phyloP scores from a whole-genome alignment of 2,329 filamentous ascomycete species.

The Hirsutella thompsonii region DNA sequence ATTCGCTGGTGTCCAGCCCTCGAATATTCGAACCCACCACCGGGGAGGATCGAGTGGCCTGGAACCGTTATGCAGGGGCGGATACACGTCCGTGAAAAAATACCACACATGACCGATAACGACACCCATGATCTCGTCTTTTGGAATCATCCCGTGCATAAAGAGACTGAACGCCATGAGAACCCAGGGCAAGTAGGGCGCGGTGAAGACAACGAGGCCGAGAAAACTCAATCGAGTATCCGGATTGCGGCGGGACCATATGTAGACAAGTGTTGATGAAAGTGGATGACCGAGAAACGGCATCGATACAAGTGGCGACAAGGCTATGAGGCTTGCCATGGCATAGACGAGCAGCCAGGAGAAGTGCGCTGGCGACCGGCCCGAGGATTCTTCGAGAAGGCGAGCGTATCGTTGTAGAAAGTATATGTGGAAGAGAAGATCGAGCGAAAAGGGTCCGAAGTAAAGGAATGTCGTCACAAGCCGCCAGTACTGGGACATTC shows the following conservation, averaged over 20 bases:
- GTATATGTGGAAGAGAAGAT: conserved; percentile 95
- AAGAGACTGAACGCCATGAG: conserved; percentile 84
- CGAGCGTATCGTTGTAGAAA: conserved; percentile 95
- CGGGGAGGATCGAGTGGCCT: conserved; percentile 77
- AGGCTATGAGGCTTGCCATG: conserved; percentile 60
- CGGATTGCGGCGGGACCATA: conserved; percentile 92
- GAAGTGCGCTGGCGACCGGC: conserved; percentile 82
- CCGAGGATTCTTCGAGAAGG: conserved; percentile 88
- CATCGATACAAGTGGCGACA: conserved; percentile 82
- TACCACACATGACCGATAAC: conserved; percentile 96
- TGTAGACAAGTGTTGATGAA: conserved; percentile 89
- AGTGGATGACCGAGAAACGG: conserved; percentile 90
- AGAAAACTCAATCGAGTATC: conserved; percentile 83
- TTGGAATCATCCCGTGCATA: conserved; percentile 80
- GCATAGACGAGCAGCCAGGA: conserved; percentile 88
- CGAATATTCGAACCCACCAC: conserved; percentile 85
- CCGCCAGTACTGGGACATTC: conserved; percentile 68
- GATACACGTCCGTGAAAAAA: conserved; percentile 95
- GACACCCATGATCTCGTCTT: conserved; percentile 92
- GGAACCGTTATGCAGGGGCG: conserved; percentile 72
- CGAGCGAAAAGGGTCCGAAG: conserved; percentile 86
- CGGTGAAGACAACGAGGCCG: conserved; percentile 80
- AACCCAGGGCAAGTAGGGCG: conserved; percentile 93
- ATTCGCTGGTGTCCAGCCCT: conserved; percentile 35
- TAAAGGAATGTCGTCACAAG: conserved; percentile 95